Evolutionary conservation across 192 early-diverging fungal genomes (phyloP), one percentile per base, ranked within the genome.

Genomic region (Coemansia sp.): DNA sequence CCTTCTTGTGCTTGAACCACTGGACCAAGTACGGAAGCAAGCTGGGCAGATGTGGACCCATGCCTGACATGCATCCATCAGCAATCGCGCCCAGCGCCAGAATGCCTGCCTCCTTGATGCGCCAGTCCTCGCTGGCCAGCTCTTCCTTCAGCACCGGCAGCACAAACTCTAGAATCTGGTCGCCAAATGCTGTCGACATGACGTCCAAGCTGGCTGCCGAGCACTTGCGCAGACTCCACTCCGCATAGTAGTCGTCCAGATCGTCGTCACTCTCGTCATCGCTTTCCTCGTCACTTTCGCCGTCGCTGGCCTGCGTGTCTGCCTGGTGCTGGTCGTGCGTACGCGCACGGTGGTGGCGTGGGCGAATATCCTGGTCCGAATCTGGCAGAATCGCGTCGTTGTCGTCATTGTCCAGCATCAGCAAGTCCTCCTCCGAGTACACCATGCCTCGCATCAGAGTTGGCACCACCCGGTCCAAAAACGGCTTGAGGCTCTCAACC

Each of bases 201-300:
- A 97, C 89, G 63, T 99, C 97, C 39, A 99, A 71, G 42, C 94
- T 92, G 7, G 95, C 94, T 2, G 97, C 96, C 8, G 91, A 87
- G 82, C 97, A 99, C 78, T 99, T 99, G 67, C 97, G 87, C 38
- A 99, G 70, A 67, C 94, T 99, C 97, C 97, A 99, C 64, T 94
- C 91, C 59, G 82, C 84, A 53, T 90, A 88, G 41, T 87, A 80
- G 37, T 91, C 89, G 15, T 94, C 91, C 26, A 88, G 86, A 54
- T 92, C 92, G n/a, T 91, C 85, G 40, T 89, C 88, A 48, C 87
- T 87, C 41, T 94, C 87, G 26, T 94, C 87, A 19, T 93, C 88
- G 49, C 90, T 83, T 14, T 89, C 87, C 28, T 91, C 91, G 18
- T 44, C 53, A 14, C 89, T 88, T 6, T 90, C 90, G 43, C 69